Conservation (phyloP, 345 rosid genomes). For the Gossypium sturtianum region DNA sequence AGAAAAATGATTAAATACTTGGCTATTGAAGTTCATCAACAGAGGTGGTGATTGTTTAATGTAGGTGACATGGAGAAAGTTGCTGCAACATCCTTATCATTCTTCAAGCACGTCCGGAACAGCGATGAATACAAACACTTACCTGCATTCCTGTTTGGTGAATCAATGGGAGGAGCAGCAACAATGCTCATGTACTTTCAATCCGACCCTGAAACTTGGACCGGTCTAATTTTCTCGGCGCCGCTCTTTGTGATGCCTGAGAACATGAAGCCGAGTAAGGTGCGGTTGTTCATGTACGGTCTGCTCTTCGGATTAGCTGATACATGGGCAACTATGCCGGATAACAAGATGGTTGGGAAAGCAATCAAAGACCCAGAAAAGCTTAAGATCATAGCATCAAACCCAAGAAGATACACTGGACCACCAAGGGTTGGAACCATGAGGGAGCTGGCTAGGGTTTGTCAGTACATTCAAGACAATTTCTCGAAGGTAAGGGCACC, state of each 20-base stretch:
- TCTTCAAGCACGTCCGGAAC: constrained; percentile 69
- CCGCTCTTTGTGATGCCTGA: constrained; percentile 90
- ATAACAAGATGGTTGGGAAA: constrained; percentile 78
- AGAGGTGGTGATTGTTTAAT: not conserved
- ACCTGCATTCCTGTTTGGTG: constrained; percentile 84
- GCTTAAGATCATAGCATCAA: constrained; percentile 75
- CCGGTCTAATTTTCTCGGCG: constrained; percentile 92
- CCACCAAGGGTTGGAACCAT: constrained; percentile 90
- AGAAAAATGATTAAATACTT: not conserved
- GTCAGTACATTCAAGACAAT: constrained; percentile 74
- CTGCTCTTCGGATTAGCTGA: constrained; percentile 86
- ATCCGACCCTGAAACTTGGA: constrained; percentile 70
- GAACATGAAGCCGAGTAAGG: constrained; percentile 79
- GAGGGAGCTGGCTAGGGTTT: constrained; percentile 75
- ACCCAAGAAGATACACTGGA: constrained; percentile 80
- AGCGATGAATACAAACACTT: constrained; percentile 68
- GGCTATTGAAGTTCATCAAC: not conserved
- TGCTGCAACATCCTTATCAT: constrained; percentile 73
- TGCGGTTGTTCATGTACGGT: constrained; percentile 61
- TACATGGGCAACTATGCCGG: constrained; percentile 94
- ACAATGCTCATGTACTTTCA: constrained; percentile 94
- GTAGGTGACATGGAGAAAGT: constrained; percentile 85
- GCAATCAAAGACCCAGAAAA: constrained; percentile 80
- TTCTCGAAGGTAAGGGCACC: constrained; percentile 56
- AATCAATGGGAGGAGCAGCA: constrained; percentile 85